Conservation (phyloP, 345 rosid species). For the Psidium friedrichsthalianum region DNA sequence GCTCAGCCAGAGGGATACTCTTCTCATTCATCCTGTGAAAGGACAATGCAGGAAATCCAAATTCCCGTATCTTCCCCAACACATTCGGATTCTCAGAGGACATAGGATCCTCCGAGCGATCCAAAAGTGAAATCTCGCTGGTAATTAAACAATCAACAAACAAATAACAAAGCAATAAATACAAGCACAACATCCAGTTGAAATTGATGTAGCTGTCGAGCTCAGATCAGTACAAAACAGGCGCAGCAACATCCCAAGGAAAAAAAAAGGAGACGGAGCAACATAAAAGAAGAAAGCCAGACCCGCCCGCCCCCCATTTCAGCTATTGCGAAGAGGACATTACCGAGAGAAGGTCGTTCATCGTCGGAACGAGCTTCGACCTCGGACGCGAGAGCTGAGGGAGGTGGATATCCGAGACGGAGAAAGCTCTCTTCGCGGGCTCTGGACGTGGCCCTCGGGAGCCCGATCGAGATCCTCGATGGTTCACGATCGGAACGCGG, state of each 20-base stretch:
- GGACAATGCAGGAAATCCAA: neutral
- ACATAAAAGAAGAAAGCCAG: neutral
- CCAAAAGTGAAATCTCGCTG: neutral
- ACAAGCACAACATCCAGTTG: neutral
- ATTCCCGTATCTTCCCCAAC: neutral
- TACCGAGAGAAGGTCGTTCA: conserved; percentile 88
- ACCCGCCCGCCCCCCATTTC: neutral
- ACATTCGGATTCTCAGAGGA: neutral
- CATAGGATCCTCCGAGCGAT: neutral
- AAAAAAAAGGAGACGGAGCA: neutral
- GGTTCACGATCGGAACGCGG: neutral
- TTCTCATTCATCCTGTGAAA: neutral
- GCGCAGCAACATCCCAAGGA: neutral
- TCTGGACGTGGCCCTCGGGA: neutral
- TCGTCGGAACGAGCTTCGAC: conserved; percentile 18
- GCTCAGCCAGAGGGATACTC: neutral
- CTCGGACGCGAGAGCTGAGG: neutral
- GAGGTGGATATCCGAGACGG: neutral
- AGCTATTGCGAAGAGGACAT: neutral
- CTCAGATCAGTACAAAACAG: neutral
- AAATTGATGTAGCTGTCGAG: neutral
- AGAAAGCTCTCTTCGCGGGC: neutral
- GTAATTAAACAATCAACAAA: neutral
- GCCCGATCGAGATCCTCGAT: neutral
- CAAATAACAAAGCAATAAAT: neutral